phyloP scores from a whole-genome alignment of 2,329 filamentous ascomycete species.

The Coccinonectria pachysandricola region DNA sequence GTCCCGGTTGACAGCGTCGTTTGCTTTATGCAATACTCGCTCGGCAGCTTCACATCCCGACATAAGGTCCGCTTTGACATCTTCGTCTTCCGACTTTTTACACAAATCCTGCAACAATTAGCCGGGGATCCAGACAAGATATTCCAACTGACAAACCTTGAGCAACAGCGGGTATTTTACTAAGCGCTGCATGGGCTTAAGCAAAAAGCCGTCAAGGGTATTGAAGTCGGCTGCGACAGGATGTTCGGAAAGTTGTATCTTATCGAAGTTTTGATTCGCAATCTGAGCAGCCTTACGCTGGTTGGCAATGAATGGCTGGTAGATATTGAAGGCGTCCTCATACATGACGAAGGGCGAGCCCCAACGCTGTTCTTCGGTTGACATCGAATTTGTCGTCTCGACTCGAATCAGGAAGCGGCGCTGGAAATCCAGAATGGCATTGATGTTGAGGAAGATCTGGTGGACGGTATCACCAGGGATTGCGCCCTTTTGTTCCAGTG shows the following conservation, averaged over 20 bases:
- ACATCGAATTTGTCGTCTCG: conserved; percentile 85
- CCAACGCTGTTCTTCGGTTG: conserved; percentile 74
- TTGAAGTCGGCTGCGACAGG: conserved; percentile 80
- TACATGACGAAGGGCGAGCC: conserved; percentile 81
- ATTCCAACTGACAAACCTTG: conserved; percentile 44
- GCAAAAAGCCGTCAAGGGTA: conserved; percentile 78
- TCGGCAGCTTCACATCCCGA: conserved; percentile 74
- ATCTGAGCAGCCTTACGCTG: conserved; percentile 81
- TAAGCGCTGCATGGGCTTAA: conserved; percentile 93
- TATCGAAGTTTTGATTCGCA: conserved; percentile 79
- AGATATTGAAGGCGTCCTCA: conserved; percentile 82
- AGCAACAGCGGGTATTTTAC: conserved; percentile 90
- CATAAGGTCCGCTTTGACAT: conserved; percentile 60
- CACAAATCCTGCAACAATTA: conserved; percentile 58
- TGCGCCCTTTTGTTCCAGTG: conserved; percentile 76
- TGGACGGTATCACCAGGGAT: conserved; percentile 85
- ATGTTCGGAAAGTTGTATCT: conserved; percentile 65
- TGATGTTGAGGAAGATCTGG: conserved; percentile 93
- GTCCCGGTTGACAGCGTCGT: conserved; percentile 83
- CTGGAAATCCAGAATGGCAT: conserved; percentile 89
- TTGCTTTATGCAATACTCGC: conserved; percentile 72
- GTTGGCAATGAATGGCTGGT: conserved; percentile 95
- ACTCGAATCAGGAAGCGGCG: conserved; percentile 90
- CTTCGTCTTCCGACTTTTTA: conserved; percentile 71
- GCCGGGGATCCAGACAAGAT: conserved; percentile 2